phyloP scores from a whole-genome alignment of 2,329 filamentous ascomycete species.

The Phoma sp. region DNA sequence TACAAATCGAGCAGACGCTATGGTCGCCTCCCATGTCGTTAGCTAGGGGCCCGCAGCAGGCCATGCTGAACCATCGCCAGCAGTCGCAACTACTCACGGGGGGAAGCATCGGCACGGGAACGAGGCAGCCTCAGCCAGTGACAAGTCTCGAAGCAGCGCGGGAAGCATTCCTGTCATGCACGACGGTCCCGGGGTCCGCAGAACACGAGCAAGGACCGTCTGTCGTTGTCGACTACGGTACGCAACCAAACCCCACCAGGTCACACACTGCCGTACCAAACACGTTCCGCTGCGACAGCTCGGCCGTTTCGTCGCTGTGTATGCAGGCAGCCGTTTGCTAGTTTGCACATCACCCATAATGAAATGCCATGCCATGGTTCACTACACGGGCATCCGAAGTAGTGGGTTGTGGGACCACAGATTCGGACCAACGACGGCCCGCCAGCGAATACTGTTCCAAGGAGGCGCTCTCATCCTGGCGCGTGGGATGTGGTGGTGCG shows the following conservation, averaged over 20 bases:
- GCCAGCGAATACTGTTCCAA: neutral
- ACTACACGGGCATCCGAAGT: neutral
- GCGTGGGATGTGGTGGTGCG: conserved; percentile 4
- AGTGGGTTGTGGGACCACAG: neutral
- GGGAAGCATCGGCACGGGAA: conserved; percentile 8
- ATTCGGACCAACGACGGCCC: neutral
- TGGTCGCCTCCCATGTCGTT: neutral
- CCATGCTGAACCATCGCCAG: neutral
- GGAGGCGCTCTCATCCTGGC: neutral
- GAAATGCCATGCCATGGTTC: neutral
- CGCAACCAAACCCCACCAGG: neutral
- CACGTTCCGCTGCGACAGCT: conserved; percentile 11
- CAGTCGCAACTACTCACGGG: conserved; percentile 1
- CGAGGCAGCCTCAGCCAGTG: conserved; percentile 5
- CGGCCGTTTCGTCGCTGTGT: conserved; percentile 2
- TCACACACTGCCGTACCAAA: conserved; percentile 10
- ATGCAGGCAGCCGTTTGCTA: conserved; percentile 10
- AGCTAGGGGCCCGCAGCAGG: neutral
- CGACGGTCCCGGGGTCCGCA: neutral
- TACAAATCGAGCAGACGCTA: neutral
- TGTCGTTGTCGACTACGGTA: conserved; percentile 5
- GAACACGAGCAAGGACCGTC: conserved; percentile 11
- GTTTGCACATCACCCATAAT: conserved; percentile 3
- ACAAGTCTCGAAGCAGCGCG: neutral
- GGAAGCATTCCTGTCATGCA: conserved; percentile 7